Percentiles rank a stretch among this genome's conserved stretches.
These are phyloP conservation scores for Anacardium occidentale DNA, from an alignment of 345 rosid species.

Conservation along the genomic window DNA sequence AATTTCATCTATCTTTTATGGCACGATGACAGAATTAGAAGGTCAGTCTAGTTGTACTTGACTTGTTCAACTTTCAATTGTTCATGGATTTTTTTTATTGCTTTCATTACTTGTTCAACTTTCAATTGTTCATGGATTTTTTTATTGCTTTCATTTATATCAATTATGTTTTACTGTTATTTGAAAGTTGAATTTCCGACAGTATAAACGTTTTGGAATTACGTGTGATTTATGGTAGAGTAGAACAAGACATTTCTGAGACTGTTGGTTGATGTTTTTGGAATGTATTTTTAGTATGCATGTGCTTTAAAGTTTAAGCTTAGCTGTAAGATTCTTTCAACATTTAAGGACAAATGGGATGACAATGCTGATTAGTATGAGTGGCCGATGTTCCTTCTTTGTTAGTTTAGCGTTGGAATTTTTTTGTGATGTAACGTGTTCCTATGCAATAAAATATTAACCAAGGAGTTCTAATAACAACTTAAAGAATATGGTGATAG, in stretches of 20 bases:
- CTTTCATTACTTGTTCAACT: background rate
- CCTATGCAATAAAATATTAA: background rate
- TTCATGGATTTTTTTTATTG: background rate
- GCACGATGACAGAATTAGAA: constrained; percentile 78
- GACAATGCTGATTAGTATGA: background rate
- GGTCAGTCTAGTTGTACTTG: constrained; percentile 37
- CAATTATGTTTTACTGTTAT: background rate
- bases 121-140: background rate
- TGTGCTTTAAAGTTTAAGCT: background rate
- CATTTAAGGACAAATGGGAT: background rate
- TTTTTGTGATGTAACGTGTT: background rate
- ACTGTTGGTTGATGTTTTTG: background rate
- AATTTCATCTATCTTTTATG: constrained; percentile 66
- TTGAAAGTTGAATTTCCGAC: background rate
- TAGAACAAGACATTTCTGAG: background rate
- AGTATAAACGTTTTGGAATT: background rate
- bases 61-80: background rate
- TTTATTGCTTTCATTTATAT: background rate
- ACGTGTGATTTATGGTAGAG: background rate
- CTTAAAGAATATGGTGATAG: background rate
- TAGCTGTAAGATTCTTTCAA: background rate
- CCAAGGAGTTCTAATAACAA: background rate
- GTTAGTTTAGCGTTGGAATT: background rate
- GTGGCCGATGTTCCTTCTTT: background rate
- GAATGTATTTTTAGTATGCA: background rate